These are phyloP conservation scores for Entamoeba moshkovskii DNA, from an alignment of 208 protist species.

Conservation along the genomic window DNA sequence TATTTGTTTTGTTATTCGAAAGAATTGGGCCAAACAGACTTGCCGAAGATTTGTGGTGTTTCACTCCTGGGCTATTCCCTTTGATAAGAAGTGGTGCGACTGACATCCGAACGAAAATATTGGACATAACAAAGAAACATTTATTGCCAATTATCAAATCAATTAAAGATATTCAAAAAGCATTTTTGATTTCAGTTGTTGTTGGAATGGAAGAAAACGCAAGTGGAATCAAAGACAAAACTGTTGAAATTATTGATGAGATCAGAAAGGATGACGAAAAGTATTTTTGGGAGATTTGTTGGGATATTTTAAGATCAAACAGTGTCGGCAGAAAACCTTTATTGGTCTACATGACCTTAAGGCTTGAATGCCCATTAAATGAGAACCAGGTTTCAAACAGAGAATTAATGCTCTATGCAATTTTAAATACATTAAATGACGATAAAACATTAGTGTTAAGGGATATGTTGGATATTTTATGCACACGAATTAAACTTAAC, in stretches of 20 bases:
- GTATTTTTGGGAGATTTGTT: neutral
- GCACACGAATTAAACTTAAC: neutral
- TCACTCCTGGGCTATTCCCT: neutral
- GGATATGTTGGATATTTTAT: neutral
- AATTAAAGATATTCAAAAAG: neutral
- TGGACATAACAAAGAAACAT: neutral
- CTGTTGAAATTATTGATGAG: neutral
- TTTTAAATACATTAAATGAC: neutral
- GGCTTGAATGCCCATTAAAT: neutral
- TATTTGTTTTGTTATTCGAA: neutral
- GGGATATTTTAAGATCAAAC: neutral
- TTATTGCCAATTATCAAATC: neutral
- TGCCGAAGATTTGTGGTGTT: neutral
- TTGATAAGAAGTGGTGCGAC: neutral
- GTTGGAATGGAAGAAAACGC: neutral
- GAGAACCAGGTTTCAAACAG: neutral
- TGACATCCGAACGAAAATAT: neutral
- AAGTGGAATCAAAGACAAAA: neutral
- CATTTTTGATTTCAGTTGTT: neutral
- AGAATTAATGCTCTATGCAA: neutral
- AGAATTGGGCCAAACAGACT: neutral
- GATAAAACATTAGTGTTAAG: neutral
- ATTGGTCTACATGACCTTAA: neutral
- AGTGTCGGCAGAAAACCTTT: neutral
- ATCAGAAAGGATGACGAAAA: neutral